These are phyloP conservation scores for Lippia alba DNA, from an alignment of 305 asterid species.

Conservation along the genomic window DNA sequence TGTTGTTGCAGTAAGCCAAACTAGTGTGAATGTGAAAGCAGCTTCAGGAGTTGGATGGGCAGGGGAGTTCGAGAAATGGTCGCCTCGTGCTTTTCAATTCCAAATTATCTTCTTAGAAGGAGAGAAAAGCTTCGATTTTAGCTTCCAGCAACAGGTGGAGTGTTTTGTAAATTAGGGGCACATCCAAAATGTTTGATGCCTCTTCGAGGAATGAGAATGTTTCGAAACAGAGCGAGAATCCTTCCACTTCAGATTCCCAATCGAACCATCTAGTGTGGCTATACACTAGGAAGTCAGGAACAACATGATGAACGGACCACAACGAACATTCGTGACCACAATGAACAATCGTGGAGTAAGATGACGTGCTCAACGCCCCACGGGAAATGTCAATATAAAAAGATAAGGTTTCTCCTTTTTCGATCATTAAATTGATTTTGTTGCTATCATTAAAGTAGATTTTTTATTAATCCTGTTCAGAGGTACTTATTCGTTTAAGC, in stretches of 20 bases:
- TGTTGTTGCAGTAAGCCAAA: slow-evolving; percentile 67
- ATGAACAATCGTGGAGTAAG: no score
- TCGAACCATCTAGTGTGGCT: slow-evolving; percentile 32
- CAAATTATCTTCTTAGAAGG: slow-evolving; percentile 40
- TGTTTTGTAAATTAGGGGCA: slow-evolving; percentile 53
- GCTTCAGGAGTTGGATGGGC: slow-evolving; percentile 46
- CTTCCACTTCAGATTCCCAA: slow-evolving; percentile 33
- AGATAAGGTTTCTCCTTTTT: no score
- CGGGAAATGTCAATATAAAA: no score
- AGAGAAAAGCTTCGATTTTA: slow-evolving; percentile 46
- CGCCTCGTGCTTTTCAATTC: slow-evolving; percentile 47
- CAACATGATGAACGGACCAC: slow-evolving; percentile 36
- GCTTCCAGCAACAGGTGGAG: slow-evolving; percentile 78
- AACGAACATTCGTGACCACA: no score
- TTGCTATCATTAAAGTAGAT: no score
- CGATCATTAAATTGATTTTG: no score
- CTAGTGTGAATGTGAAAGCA: slow-evolving; percentile 41
- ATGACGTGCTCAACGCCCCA: no score
- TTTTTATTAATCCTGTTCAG: no score
- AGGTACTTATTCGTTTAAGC: no score
- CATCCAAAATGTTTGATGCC: slow-evolving; percentile 43
- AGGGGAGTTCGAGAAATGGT: slow-evolving; percentile 72
- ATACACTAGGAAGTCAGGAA: slow-evolving; percentile 41
- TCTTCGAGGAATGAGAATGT: slow-evolving; percentile 2
- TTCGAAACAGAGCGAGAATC: slow-evolving; percentile 26